These are phyloP conservation scores for Mimosa pudica DNA, from an alignment of 306 rosid genomes.

Conservation along the genomic window DNA sequence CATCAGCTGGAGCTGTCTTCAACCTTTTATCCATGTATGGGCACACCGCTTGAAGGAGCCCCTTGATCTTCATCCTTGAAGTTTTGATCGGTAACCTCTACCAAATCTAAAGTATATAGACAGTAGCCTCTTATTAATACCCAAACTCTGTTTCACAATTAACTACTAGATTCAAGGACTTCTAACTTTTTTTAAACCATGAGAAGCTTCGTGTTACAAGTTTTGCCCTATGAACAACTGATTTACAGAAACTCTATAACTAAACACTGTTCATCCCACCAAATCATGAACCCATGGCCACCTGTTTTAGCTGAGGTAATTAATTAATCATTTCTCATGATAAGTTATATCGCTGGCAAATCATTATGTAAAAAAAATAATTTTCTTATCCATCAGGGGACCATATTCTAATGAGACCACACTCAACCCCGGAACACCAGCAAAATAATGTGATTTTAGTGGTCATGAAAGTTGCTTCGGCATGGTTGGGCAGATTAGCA, in stretches of 20 bases:
- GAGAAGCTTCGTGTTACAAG: conserved; percentile 4
- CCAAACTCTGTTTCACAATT: conserved; percentile 6
- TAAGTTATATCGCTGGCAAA: conserved; percentile 22
- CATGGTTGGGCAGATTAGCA: neutral
- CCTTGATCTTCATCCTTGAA: conserved; percentile 55
- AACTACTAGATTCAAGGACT: conserved; percentile 20
- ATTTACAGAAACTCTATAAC: conserved; percentile 20
- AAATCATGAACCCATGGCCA: conserved; percentile 13
- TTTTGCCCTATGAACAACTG: conserved; percentile 4
- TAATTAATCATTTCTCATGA: conserved; percentile 17
- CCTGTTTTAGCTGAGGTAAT: conserved; percentile 14
- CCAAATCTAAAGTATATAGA: conserved; percentile 16
- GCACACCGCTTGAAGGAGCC: conserved; percentile 47
- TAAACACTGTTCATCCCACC: conserved; percentile 11
- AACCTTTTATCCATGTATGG: conserved; percentile 50
- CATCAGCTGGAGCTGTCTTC: conserved; percentile 49
- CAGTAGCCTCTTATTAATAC: conserved; percentile 15
- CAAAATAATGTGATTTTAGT: conserved; percentile 24
- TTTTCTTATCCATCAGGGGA: conserved; percentile 10
- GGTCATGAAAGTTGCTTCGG: conserved; percentile 11
- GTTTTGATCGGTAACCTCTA: conserved; percentile 83
- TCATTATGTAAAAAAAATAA: neutral
- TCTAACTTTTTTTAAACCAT: conserved; percentile 11
- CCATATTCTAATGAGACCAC: conserved; percentile 17
- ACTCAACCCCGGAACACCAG: conserved; percentile 3